phyloP scores from a whole-genome alignment of 169 alveolate species.

The Plasmodium vivax region DNA sequence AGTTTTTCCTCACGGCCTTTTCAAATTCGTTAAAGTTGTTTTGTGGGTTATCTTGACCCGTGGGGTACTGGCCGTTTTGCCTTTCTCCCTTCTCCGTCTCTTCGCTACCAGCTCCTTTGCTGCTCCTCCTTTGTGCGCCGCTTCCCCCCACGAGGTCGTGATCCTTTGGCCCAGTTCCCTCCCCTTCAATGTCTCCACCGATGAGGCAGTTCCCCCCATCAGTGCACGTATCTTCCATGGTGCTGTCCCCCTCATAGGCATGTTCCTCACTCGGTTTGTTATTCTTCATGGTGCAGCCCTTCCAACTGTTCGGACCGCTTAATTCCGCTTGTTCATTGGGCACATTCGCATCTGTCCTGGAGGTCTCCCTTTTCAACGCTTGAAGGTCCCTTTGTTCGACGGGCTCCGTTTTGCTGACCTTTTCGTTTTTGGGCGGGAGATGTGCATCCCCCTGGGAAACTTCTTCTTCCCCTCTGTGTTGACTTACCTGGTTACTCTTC shows the following conservation, averaged over 20 bases:
- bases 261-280: neutral
- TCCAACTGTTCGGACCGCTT: neutral
- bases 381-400: neutral
- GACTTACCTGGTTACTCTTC: neutral
- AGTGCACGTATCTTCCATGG: neutral
- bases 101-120: neutral
- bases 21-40: slow-evolving; percentile 65
- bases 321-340: neutral
- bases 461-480: neutral
- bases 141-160: neutral
- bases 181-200: neutral
- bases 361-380: neutral
- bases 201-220: neutral
- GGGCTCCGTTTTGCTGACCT: neutral
- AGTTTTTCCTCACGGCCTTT: slow-evolving; percentile 60
- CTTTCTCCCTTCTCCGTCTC: neutral
- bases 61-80: neutral
- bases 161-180: neutral
- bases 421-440: neutral
- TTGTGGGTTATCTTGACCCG: neutral
- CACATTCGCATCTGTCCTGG: neutral
- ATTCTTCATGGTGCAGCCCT: neutral
- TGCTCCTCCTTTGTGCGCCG: neutral
- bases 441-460: neutral
- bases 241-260: slow-evolving; percentile 1